Base-by-base conservation (phyloP, 441 rosid species). In the Populus trichocarpa region DNA sequence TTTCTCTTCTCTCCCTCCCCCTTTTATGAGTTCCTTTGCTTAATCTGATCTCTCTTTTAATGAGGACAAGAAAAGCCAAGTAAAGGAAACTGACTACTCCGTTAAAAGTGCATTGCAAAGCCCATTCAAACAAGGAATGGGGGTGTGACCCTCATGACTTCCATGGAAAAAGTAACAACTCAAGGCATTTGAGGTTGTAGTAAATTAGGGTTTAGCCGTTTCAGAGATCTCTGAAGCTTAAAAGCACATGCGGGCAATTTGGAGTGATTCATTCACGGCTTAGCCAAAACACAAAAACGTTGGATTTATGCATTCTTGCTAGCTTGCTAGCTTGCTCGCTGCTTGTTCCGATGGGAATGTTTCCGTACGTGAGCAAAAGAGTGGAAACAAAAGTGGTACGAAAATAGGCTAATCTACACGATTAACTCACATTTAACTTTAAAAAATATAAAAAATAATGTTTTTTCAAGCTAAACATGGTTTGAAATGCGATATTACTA, bases 101-200 rank as follows among this genome's bases (percentile, higher is more conserved):
- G 25, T 70, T 61, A n/a, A 75, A 79, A 75, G 46, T 71, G 61
- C 40, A 77, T 33, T 61, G 79, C 73, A 73, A 13, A 76, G 76
- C 83, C 87, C 87, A 83, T 81, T 33, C 83, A 69, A 71, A 38
- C 13, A 22, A 79, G 85, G 84, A 70, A 88, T 86, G 90, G 89
- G 86, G 77, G 79, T 6, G 36, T 35, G 36, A 25, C 23, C 70
- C 75, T 33, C 16, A 69, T 10, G 32, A 59, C 59, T 64, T 28
- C 33, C 71, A 0, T 4, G n/a, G 2, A 4, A 70, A 23, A 70
- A 63, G 75, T 12, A 63, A n/a, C 63, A 70, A 26, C 70, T 36
- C 22, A 22, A 23, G 30, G 25, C 23, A 12, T 3, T 16, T 32
- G 72, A 59, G 69, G 23, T 36, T 78, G 72, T 57, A 36, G 63